These are phyloP conservation scores for Chlorella sp. DNA, from an alignment of 139 green algal species.

Conservation along the genomic window DNA sequence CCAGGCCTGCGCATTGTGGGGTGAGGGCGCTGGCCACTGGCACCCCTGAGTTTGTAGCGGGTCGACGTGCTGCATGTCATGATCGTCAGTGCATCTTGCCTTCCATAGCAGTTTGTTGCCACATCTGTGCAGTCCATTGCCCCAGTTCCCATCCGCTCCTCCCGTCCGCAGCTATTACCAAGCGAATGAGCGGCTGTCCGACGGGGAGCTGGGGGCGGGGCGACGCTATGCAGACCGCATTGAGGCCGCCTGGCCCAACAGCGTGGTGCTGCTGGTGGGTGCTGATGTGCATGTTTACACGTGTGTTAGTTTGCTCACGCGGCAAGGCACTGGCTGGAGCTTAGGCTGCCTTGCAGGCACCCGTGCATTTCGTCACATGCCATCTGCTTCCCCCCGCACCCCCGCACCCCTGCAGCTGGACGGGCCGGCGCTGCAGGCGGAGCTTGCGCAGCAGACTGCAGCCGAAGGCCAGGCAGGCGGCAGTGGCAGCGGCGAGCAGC, in stretches of 20 bases:
- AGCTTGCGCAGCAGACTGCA: background rate
- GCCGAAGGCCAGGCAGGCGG: conserved; percentile 1
- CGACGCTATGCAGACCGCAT: conserved; percentile 72
- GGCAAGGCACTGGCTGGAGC: no score
- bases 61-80: no score
- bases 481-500: background rate
- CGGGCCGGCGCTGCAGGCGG: background rate
- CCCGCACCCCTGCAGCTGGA: conserved; percentile 17
- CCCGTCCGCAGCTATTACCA: conserved; percentile 80
- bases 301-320: no score
- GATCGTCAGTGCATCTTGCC: no score
- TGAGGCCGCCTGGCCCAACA: conserved; percentile 20
- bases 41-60: no score
- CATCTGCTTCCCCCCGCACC: background rate
- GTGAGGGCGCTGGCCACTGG: no score
- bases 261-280: conserved; percentile 41
- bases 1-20: conserved; percentile 65
- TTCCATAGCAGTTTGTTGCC: no score
- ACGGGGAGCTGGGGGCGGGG: conserved; percentile 63
- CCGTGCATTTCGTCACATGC: no score
- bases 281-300: no score
- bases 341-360: no score
- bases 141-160: no score
- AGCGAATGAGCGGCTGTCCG: conserved; percentile 64
- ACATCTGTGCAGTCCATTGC: no score